Evolutionary conservation across 2,329 filamentous ascomycete genomes (phyloP).

Genomic region (Colletotrichum agaves): DNA sequence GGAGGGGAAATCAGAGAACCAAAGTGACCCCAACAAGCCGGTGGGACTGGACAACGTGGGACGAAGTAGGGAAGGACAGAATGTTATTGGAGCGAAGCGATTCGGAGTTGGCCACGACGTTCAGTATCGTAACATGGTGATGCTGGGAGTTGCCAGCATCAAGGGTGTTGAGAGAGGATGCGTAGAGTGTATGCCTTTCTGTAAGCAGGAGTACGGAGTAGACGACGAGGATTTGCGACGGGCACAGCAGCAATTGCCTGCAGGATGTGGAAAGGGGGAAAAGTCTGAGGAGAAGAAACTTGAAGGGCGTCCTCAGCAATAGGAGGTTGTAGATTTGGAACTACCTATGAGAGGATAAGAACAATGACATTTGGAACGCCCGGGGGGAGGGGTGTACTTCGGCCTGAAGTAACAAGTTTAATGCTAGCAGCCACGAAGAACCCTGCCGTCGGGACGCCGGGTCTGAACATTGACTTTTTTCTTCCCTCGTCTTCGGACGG

Average conservation of each 20-base stretch:
- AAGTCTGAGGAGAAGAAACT: constrained; percentile 13
- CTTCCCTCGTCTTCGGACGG: not conserved
- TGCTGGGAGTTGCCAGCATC: constrained; percentile 33
- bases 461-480: constrained; percentile 11
- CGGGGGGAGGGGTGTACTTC: constrained; percentile 18
- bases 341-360: not conserved
- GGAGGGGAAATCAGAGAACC: constrained; percentile 24
- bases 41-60: constrained; percentile 36
- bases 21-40: constrained; percentile 4
- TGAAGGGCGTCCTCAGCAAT: constrained; percentile 3
- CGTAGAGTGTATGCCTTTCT: not conserved
- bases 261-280: constrained; percentile 15
- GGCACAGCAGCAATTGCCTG: constrained; percentile 29
- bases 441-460: constrained; percentile 6
- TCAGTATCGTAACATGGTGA: constrained; percentile 29
- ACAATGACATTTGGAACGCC: constrained; percentile 9
- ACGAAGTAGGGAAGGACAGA: constrained; percentile 14
- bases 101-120: constrained; percentile 27
- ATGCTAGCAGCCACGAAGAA: constrained; percentile 30
- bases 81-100: constrained; percentile 26
- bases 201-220: constrained; percentile 11
- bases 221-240: constrained; percentile 32
- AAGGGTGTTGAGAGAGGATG: constrained; percentile 29
- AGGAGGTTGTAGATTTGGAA: constrained; percentile 7
- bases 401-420: constrained; percentile 23